phyloP scores from a whole-genome alignment of 345 rosid species.

The Corchorus olitorius region DNA sequence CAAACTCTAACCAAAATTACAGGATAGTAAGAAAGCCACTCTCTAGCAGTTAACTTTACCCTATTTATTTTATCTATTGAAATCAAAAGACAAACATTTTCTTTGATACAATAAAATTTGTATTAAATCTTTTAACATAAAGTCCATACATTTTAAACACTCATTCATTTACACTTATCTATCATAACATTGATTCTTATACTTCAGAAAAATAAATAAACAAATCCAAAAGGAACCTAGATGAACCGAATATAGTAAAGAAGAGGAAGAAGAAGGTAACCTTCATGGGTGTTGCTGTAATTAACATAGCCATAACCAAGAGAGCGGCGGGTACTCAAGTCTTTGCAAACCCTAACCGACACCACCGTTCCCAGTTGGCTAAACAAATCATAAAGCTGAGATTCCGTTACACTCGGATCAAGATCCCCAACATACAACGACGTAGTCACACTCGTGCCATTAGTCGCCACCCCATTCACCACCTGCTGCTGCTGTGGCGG shows the following conservation, averaged over 20 bases:
- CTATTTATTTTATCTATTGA: not conserved
- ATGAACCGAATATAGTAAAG: not conserved
- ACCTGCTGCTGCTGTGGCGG: slow-evolving; percentile 9
- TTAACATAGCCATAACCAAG: slow-evolving; percentile 94
- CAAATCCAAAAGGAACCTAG: not conserved
- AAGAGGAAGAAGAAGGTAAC: slow-evolving; percentile 32
- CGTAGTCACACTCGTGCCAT: slow-evolving; percentile 39
- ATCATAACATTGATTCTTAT: not conserved
- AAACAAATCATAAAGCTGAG: slow-evolving; percentile 73
- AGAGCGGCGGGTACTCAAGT: slow-evolving; percentile 68
- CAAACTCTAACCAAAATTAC: not conserved
- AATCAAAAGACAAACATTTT: not conserved
- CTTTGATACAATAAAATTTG: slow-evolving; percentile 17
- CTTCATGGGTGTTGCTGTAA: slow-evolving; percentile 71
- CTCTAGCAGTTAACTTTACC: not conserved
- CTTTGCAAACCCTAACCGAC: slow-evolving; percentile 77
- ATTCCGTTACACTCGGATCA: slow-evolving; percentile 60
- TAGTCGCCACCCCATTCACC: slow-evolving; percentile 29
- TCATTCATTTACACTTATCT: not conserved
- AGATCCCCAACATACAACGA: slow-evolving; percentile 86
- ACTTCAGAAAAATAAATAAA: not conserved
- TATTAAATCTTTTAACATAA: not conserved
- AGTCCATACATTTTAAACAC: not conserved
- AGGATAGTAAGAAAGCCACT: not conserved
- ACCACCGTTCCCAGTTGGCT: slow-evolving; percentile 56